These are phyloP conservation scores for Volvox reticuliferus DNA, from an alignment of 139 green algal genomes.

Conservation along the genomic window DNA sequence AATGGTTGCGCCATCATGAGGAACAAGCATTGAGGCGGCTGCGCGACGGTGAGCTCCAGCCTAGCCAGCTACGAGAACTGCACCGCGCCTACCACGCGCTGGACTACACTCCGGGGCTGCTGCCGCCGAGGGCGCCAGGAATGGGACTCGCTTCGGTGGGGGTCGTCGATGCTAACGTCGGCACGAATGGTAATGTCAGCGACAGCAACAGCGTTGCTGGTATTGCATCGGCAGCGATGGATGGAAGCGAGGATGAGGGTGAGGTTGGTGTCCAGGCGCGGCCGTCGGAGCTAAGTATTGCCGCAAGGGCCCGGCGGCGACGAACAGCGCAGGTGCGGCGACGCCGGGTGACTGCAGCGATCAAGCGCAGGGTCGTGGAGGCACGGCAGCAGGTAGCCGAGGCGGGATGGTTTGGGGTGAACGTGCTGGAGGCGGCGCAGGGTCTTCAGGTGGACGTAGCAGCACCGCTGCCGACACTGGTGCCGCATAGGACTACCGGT, in stretches of 20 bases:
- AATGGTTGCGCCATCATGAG: slow-evolving; percentile 35
- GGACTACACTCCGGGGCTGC: neutral
- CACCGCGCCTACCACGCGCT: slow-evolving; percentile 20
- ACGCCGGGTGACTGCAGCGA: neutral
- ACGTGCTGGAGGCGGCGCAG: neutral
- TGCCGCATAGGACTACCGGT: neutral
- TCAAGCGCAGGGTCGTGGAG: neutral
- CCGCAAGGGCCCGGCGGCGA: neutral
- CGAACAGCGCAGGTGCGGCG: neutral
- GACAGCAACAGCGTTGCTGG: too few species aligned
- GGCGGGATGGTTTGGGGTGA: neutral
- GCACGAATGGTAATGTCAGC: too few species aligned
- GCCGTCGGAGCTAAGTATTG: neutral
- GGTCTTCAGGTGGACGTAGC: neutral
- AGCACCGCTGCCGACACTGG: neutral
- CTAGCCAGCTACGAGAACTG: slow-evolving; percentile 1
- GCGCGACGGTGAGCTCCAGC: neutral
- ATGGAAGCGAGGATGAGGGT: neutral
- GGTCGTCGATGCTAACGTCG: neutral
- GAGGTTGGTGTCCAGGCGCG: neutral
- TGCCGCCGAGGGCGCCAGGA: neutral
- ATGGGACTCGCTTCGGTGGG: neutral
- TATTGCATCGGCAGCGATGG: neutral
- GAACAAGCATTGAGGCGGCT: neutral
- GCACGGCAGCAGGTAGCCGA: neutral